phyloP scores from a whole-genome alignment of 768 basidiomycete species.

The Guyanaporus albipodus region DNA sequence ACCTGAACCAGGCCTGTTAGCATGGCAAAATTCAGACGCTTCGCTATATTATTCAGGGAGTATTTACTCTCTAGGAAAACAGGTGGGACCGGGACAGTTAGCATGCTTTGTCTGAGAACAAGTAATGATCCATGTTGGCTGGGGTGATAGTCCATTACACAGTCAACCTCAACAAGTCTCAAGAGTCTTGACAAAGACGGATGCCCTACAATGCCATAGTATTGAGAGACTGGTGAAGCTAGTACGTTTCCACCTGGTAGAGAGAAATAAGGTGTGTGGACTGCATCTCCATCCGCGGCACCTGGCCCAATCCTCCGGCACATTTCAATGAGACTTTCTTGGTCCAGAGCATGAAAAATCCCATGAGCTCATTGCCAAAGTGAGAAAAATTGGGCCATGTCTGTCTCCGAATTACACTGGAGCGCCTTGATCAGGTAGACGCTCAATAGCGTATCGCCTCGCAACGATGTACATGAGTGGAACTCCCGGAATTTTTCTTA shows the following conservation, averaged over 20 bases:
- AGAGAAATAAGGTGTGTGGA: background rate
- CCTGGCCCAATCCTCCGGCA: background rate
- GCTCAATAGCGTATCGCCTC: slow-evolving; percentile 89
- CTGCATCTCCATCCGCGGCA: background rate
- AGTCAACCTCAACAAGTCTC: too few species aligned
- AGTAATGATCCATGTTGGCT: too few species aligned
- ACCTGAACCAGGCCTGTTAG: too few species aligned
- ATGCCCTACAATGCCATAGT: background rate
- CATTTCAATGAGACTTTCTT: background rate
- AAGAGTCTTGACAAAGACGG: too few species aligned
- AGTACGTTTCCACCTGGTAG: background rate
- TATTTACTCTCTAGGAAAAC: too few species aligned
- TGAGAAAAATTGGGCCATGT: background rate
- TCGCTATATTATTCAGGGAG: too few species aligned
- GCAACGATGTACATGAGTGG: slow-evolving; percentile 97
- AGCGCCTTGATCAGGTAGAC: slow-evolving; percentile 90
- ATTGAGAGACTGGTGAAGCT: background rate
- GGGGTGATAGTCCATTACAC: too few species aligned
- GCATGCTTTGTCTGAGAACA: too few species aligned
- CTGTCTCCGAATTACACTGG: slow-evolving; percentile 40
- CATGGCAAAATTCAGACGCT: too few species aligned
- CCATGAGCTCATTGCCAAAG: background rate
- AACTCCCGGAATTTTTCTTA: slow-evolving; percentile 89
- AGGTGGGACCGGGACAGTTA: too few species aligned
- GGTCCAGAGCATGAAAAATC: background rate